Evolutionary conservation across 345 rosid genomes (phyloP).

Genomic region (Combretum micranthum): DNA sequence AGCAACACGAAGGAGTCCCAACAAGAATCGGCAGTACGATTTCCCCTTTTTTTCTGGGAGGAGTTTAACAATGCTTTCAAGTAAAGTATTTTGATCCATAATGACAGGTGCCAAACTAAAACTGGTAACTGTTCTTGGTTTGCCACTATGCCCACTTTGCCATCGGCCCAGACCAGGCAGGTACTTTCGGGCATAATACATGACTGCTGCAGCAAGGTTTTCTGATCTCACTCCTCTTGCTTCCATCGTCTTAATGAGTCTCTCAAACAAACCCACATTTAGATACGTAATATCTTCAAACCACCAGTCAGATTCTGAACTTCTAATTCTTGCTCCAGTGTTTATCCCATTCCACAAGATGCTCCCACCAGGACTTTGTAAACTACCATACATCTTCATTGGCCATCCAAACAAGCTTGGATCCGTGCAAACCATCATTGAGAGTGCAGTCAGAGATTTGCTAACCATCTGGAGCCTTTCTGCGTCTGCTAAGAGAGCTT

Average conservation of each 20-base stretch:
- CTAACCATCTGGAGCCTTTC: conserved; percentile 58
- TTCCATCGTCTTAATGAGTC: conserved; percentile 67
- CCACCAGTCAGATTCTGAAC: conserved; percentile 94
- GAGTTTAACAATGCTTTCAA: conserved; percentile 65
- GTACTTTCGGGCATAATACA: conserved; percentile 80
- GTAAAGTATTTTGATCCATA: conserved; percentile 62
- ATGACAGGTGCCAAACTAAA: conserved; percentile 62
- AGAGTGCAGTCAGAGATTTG: conserved; percentile 63
- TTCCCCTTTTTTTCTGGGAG: conserved; percentile 83
- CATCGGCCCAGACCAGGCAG: conserved; percentile 89
- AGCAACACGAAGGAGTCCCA: conserved; percentile 84
- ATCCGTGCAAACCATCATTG: conserved; percentile 89
- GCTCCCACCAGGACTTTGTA: conserved; percentile 98
- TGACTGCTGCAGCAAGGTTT: conserved; percentile 62
- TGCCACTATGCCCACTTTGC: conserved; percentile 57
- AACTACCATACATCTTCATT: conserved; percentile 96
- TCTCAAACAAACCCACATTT: conserved; percentile 64
- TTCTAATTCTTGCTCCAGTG: conserved; percentile 85
- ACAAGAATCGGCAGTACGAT: conserved; percentile 76
- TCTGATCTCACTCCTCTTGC: conserved; percentile 64
- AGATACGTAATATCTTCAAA: conserved; percentile 81
- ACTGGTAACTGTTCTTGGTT: conserved; percentile 65
- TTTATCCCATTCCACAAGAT: conserved; percentile 96
- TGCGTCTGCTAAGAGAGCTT: conserved; percentile 40
- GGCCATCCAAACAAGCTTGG: conserved; percentile 99